phyloP scores from a whole-genome alignment of 1,284 basidiomycete genomes.

The Grifola frondosa region DNA sequence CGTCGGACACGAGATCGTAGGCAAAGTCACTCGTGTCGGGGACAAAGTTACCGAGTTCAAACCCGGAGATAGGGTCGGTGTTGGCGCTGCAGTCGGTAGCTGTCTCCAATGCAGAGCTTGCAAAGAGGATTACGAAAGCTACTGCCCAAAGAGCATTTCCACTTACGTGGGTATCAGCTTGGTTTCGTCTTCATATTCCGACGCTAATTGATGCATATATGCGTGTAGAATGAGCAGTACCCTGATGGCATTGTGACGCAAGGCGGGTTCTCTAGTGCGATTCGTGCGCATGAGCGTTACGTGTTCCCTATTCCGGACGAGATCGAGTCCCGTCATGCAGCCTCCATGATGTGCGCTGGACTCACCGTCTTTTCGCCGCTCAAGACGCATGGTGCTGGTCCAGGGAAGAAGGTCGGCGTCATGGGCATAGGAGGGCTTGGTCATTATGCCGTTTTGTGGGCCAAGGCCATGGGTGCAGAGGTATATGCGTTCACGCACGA shows the following conservation, averaged over 20 bases:
- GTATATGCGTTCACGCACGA: slow-evolving; percentile 70
- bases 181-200: no score
- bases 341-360: slow-evolving; percentile 62
- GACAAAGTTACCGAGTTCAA: slow-evolving; percentile 56
- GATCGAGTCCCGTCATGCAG: slow-evolving; percentile 51
- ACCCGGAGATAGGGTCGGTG: slow-evolving; percentile 63
- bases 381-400: slow-evolving; percentile 56
- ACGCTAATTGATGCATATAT: not conserved
- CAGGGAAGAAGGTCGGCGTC: slow-evolving; percentile 68
- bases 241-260: slow-evolving; percentile 52
- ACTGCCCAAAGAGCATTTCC: slow-evolving; percentile 37
- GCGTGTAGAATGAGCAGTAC: slow-evolving; percentile 23
- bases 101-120: slow-evolving; percentile 56
- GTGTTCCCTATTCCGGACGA: slow-evolving; percentile 69
- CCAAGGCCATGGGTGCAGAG: slow-evolving; percentile 40
- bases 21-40: slow-evolving; percentile 54
- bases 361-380: slow-evolving; percentile 69
- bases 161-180: slow-evolving; percentile 17
- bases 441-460: slow-evolving; percentile 27
- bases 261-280: slow-evolving; percentile 67
- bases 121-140: slow-evolving; percentile 54
- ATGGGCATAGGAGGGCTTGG: slow-evolving; percentile 64
- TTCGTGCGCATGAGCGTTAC: slow-evolving; percentile 67
- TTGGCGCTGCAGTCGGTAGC: slow-evolving; percentile 58
- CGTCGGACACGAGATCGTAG: slow-evolving; percentile 62